These are phyloP conservation scores for Huntiella moniliformis DNA, from an alignment of 2,329 filamentous ascomycete genomes.

Conservation along the genomic window DNA sequence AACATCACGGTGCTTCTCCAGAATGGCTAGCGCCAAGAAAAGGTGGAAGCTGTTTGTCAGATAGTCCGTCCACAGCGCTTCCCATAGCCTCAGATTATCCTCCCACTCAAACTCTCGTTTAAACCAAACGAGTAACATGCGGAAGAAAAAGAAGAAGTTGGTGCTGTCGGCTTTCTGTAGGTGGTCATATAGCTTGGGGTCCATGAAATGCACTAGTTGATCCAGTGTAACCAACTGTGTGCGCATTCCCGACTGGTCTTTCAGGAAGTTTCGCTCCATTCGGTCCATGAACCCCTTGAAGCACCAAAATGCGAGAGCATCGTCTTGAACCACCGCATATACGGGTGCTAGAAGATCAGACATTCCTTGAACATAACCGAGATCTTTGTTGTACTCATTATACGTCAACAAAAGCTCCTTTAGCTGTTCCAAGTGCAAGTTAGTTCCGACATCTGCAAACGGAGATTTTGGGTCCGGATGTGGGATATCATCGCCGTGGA, in stretches of 20 bases:
- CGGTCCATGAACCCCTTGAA: conserved; percentile 94
- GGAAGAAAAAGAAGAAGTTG: conserved; percentile 99
- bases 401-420: conserved; percentile 98
- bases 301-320: conserved; percentile 90
- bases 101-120: conserved; percentile 90
- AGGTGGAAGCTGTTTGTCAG: conserved; percentile 79
- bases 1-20: conserved; percentile 89
- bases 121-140: conserved; percentile 97
- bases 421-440: conserved; percentile 95
- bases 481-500: conserved; percentile 86
- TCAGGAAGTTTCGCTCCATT: conserved; percentile 93
- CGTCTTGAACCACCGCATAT: conserved; percentile 93
- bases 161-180: conserved; percentile 81
- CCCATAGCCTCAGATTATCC: conserved; percentile 79
- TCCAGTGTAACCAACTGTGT: conserved; percentile 78
- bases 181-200: conserved; percentile 82
- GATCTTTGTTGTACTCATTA: conserved; percentile 88
- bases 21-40: conserved; percentile 79
- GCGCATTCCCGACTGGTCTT: conserved; percentile 92
- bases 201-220: conserved; percentile 90
- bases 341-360: conserved; percentile 89
- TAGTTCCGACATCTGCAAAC: conserved; percentile 82
- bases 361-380: conserved; percentile 98
- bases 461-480: conserved; percentile 93
- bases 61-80: conserved; percentile 85